Evolutionary conservation across 1,284 basidiomycete species (phyloP).

Genomic region (Ustilago bromivora): DNA sequence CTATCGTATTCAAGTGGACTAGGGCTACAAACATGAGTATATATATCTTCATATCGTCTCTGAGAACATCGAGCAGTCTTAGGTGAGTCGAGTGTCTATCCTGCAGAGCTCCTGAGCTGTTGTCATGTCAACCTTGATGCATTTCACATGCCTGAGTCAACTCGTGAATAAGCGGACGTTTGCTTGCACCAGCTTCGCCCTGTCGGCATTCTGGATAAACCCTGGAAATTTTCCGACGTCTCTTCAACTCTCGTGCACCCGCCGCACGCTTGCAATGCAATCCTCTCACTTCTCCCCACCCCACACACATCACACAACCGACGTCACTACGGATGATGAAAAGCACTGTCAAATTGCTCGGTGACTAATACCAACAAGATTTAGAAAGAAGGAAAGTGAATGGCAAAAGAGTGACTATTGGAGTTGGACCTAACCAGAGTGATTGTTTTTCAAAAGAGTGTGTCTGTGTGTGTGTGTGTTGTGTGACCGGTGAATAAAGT

Average conservation of each 20-base stretch:
- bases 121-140: too few relatives aligned
- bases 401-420: constrained; percentile 27
- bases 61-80: too few relatives aligned
- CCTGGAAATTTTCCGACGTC: neutral
- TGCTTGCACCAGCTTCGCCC: too few relatives aligned
- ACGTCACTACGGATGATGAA: neutral
- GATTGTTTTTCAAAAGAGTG: constrained; percentile 5
- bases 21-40: too few relatives aligned
- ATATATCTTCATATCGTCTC: too few relatives aligned
- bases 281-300: neutral
- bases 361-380: neutral
- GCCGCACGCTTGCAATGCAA: neutral
- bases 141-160: too few relatives aligned
- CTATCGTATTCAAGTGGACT: too few relatives aligned
- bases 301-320: neutral
- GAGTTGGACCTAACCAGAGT: constrained; percentile 34
- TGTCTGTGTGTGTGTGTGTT: neutral
- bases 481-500: constrained; percentile 2
- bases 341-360: constrained; percentile 5
- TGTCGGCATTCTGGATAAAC: neutral
- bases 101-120: too few relatives aligned
- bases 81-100: too few relatives aligned
- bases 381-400: neutral
- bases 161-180: too few relatives aligned
- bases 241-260: neutral